Evolutionary conservation across 2,329 filamentous ascomycete species (phyloP).

Genomic region (Neospermospora avenae): DNA sequence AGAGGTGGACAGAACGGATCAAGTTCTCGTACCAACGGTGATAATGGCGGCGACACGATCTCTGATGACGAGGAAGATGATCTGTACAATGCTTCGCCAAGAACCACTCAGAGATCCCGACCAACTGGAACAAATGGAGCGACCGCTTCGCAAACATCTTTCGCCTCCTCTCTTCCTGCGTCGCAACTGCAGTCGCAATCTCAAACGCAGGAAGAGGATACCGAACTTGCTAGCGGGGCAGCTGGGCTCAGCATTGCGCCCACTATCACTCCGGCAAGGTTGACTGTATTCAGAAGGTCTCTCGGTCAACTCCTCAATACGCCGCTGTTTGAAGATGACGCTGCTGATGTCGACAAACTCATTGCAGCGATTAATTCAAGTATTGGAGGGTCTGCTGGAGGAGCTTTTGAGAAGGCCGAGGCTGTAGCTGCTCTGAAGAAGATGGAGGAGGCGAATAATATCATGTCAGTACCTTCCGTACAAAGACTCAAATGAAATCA

Average conservation of each 20-base stretch:
- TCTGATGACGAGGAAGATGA: constrained; percentile 42
- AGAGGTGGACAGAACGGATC: constrained; percentile 34
- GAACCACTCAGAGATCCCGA: constrained; percentile 25
- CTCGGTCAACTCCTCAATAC: constrained; percentile 82
- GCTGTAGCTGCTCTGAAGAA: constrained; percentile 72
- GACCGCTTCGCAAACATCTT: constrained; percentile 35
- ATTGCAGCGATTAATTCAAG: constrained; percentile 76
- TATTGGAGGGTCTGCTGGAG: constrained; percentile 50
- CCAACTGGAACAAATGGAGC: constrained; percentile 15
- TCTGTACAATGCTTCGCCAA: constrained; percentile 35
- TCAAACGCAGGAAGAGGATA: constrained; percentile 32
- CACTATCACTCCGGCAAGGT: constrained; percentile 49
- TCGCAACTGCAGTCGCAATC: constrained; percentile 33
- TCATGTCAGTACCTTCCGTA: constrained; percentile 70
- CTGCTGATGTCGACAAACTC: constrained; percentile 70
- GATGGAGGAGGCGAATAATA: constrained; percentile 80
- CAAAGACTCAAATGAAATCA: neutral
- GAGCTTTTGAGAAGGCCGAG: constrained; percentile 67
- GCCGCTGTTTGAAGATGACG: constrained; percentile 82
- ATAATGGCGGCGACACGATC: constrained; percentile 46
- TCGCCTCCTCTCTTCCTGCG: constrained; percentile 39
- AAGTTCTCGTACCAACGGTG: constrained; percentile 36
- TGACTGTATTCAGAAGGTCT: constrained; percentile 73
- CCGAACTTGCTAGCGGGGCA: constrained; percentile 27
- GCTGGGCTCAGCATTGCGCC: constrained; percentile 30